Conservation (phyloP, 345 rosid species). For the Pseudoturritis turrita region DNA sequence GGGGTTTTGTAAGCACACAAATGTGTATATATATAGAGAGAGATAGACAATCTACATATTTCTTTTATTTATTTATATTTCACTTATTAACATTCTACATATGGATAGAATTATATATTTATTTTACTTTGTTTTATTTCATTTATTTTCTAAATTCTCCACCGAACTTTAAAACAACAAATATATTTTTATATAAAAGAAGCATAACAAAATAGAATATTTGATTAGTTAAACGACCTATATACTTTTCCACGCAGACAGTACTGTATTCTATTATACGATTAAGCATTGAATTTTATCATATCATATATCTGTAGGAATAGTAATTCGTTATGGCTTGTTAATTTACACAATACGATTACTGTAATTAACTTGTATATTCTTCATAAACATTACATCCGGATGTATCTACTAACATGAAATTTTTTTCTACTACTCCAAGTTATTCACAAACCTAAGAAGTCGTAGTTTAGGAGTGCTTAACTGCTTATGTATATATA, state of each 20-base stretch:
- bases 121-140: background rate
- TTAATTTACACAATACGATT: background rate
- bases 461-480: background rate
- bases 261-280: background rate
- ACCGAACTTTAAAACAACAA: background rate
- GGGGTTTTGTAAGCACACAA: constrained; percentile 8
- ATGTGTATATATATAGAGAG: background rate
- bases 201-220: background rate
- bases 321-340: background rate
- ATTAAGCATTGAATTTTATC: background rate
- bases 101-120: background rate
- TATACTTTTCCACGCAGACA: background rate
- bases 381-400: background rate
- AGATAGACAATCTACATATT: background rate
- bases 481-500: background rate
- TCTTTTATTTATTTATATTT: background rate
- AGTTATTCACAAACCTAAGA: background rate
- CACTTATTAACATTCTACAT: background rate
- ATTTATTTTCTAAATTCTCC: background rate
- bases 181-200: background rate
- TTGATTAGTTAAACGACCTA: background rate
- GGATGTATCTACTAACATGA: too few species aligned
- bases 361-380: background rate
- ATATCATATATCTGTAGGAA: background rate
- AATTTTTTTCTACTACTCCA: too few species aligned